Base-by-base conservation (phyloP, 2,329 filamentous ascomycete genomes). In the Aspergillus arachidicola region DNA sequence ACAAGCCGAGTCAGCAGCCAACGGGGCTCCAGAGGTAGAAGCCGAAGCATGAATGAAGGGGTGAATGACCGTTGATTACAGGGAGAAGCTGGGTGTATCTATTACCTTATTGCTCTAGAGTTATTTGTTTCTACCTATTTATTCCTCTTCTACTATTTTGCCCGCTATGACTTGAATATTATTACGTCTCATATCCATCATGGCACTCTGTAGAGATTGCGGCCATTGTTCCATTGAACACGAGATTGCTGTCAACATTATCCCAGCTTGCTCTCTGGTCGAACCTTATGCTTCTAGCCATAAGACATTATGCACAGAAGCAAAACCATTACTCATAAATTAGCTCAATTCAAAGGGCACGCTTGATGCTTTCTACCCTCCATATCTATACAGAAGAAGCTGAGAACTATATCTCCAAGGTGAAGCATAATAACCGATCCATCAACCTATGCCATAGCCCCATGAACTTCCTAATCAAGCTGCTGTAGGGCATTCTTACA, bases 21-120 rank as follows among this genome's bases (percentile, higher is more conserved):
- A 78, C 55, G 75, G 72, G 43, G 71, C 67, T 36, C 64, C 73
- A 6, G 73, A 78, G 63, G 68, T 70, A 50, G 73, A 76, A 53
- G 71, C 64, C 1, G 71, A 73, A 58, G 66, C 64, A 41, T 48
- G 50, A 43, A 56, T 16, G 45, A 4, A 6, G 11, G 14, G 45
- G 38, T 41, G 19, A 41, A 48, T 48, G 12, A 26, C 21, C 3
- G 23, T 26, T 11, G 21, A 14, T 26, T 48, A 23, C 21, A 48
- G 45, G 1, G 12, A 48, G 45, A 41, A n/a, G 21, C 28, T 12
- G 45, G 21, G 45, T 32, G 48, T 51, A 32, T 32, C 26, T 51
- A 51, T 30, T 32, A 51, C 48, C 48, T 32, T 51, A 32, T 51
- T 51, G 16, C 12, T 48, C 28, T 51, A 32, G 48, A 51, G 48